These are phyloP conservation scores for Tetradesmus lagerheimii DNA, from an alignment of 139 green algal genomes.

Conservation along the genomic window DNA sequence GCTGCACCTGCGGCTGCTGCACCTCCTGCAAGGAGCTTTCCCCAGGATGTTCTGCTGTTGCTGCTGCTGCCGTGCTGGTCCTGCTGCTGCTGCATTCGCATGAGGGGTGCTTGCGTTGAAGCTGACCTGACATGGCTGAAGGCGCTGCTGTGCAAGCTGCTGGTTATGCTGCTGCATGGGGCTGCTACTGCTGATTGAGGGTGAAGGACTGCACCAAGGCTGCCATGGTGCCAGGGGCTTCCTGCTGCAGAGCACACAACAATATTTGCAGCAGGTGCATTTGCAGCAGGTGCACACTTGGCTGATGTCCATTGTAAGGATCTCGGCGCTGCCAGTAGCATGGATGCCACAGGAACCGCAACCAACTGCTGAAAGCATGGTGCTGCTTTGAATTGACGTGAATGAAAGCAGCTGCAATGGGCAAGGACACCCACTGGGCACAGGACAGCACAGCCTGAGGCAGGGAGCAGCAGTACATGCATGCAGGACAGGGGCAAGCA, in stretches of 20 bases:
- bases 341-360: too few relatives aligned
- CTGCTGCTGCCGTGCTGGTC: background rate
- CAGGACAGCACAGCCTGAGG: background rate
- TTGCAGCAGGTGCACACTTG: background rate
- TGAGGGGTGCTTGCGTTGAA: background rate
- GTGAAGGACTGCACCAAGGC: too few relatives aligned
- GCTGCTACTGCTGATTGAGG: background rate
- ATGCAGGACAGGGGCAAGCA: background rate
- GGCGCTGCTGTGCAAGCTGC: background rate
- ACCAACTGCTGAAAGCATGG: too few relatives aligned
- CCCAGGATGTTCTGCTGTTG: background rate
- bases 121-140: background rate
- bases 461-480: background rate
- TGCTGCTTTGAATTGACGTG: too few relatives aligned
- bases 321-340: too few relatives aligned
- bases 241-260: background rate
- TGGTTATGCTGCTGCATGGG: background rate
- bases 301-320: too few relatives aligned
- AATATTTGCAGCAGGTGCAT: background rate
- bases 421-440: background rate
- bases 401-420: too few relatives aligned
- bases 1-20: conserved; percentile 8
- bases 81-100: conserved; percentile 25
- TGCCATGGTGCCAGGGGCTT: too few relatives aligned
- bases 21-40: background rate